Evolutionary conservation across 2,329 filamentous ascomycete genomes (phyloP).

Genomic region (Falciphora oryzae): DNA sequence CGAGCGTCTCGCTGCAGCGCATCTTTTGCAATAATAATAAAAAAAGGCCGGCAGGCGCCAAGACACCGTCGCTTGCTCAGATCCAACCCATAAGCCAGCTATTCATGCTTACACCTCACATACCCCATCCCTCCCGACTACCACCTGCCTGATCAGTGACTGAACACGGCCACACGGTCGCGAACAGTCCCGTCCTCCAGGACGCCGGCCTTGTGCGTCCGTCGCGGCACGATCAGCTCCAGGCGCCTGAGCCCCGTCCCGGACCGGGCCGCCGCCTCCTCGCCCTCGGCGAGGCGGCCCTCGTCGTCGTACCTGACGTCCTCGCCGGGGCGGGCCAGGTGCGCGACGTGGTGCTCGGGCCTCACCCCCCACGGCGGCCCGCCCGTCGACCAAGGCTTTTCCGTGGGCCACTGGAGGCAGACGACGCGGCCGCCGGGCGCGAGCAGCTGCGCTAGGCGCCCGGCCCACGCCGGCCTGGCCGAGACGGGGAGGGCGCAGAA

Average conservation of each 20-base stretch:
- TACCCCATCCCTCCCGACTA: no score
- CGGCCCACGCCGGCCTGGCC: conserved; percentile 47
- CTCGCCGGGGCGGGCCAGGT: conserved; percentile 64
- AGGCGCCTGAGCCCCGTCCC: conserved; percentile 36
- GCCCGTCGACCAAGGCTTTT: conserved; percentile 56
- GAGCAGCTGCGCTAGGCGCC: conserved; percentile 45
- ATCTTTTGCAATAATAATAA: neutral
- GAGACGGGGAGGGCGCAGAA: conserved; percentile 54
- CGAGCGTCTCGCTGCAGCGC: neutral
- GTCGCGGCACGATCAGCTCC: conserved; percentile 42
- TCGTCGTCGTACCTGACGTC: conserved; percentile 52
- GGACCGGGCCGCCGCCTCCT: conserved; percentile 29
- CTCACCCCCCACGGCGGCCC: conserved; percentile 71
- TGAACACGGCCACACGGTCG: conserved; percentile 49
- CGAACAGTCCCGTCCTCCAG: conserved; percentile 38
- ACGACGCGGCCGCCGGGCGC: conserved; percentile 39
- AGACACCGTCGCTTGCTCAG: neutral
- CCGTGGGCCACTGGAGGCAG: conserved; percentile 72
- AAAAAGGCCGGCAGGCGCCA: neutral
- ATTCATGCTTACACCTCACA: no score
- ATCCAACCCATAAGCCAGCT: neutral
- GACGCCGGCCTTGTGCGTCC: conserved; percentile 43
- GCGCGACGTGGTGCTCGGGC: conserved; percentile 63
- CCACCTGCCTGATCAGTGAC: neutral
- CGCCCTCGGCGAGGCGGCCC: conserved; percentile 35